Conservation (phyloP, 495 filamentous ascomycete genomes). For the Cladorrhinum samala region DNA sequence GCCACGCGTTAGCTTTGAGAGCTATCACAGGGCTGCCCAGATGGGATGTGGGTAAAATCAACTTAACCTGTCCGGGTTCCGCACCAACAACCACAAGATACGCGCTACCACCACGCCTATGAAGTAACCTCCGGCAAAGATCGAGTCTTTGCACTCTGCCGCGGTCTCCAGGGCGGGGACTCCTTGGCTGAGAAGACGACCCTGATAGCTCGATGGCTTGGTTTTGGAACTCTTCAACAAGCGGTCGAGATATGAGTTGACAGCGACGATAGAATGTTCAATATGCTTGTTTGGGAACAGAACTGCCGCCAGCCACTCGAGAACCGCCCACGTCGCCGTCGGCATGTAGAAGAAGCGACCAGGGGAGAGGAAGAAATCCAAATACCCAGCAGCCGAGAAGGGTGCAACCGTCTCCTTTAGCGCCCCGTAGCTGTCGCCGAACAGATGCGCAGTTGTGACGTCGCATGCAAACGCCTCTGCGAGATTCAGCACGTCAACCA, state of each 20-base stretch:
- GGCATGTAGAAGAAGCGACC: constrained; percentile 5
- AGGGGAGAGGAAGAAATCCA: not conserved
- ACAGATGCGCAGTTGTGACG: not conserved
- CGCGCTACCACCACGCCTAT: constrained; percentile 1
- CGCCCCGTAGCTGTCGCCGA: constrained; percentile 2
- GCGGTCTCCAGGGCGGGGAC: constrained; percentile 2
- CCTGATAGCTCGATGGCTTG: constrained; percentile 1
- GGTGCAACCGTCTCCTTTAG: not conserved
- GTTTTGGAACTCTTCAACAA: constrained; percentile 2
- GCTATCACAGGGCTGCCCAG: not conserved
- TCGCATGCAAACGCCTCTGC: not conserved
- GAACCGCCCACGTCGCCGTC: not conserved
- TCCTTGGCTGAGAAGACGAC: constrained; percentile 1
- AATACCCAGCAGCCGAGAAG: not conserved
- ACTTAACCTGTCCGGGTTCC: constrained; percentile 3
- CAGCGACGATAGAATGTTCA: not conserved
- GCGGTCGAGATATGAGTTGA: constrained; percentile 2
- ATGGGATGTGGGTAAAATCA: not conserved
- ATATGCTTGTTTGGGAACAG: not conserved
- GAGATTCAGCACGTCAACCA: constrained; percentile 2
- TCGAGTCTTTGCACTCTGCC: constrained; percentile 4
- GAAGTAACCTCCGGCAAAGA: constrained; percentile 3
- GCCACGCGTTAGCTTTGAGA: not conserved
- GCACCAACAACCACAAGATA: not conserved
- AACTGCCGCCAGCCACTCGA: not conserved